Percentiles rank a stretch among this genome's conserved stretches.
These are phyloP conservation scores for Heliophila coronopifolia DNA, from an alignment of 441 rosid species.

Conservation along the genomic window DNA sequence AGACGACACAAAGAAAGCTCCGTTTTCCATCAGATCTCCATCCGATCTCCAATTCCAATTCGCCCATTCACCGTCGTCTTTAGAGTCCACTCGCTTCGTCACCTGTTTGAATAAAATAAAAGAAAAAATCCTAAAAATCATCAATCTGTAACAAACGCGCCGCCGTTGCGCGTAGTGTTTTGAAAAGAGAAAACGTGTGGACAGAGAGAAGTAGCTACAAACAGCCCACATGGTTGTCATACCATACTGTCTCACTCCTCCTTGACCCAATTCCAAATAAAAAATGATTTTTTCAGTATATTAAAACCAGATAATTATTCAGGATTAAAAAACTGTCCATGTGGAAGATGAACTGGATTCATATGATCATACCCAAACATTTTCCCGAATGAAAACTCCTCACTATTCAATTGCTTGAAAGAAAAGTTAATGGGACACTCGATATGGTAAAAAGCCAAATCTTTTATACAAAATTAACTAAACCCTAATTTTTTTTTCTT, in stretches of 20 bases:
- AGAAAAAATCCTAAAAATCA: too few relatives aligned
- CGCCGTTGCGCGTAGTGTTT: neutral
- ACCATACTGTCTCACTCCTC: constrained; percentile 25
- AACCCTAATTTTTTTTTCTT: too few relatives aligned
- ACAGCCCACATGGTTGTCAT: constrained; percentile 29
- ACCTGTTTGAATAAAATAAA: too few relatives aligned
- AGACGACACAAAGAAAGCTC: constrained; percentile 88
- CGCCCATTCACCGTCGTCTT: constrained; percentile 68
- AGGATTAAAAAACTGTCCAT: constrained; percentile 21
- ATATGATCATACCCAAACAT: neutral
- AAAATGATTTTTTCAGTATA: too few relatives aligned
- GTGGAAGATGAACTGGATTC: constrained; percentile 28
- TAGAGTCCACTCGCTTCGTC: constrained; percentile 88
- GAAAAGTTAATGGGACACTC: neutral
- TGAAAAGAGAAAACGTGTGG: constrained; percentile 2
- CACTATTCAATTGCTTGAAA: neutral
- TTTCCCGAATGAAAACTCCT: neutral
- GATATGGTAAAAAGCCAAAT: neutral
- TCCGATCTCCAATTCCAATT: constrained; percentile 93
- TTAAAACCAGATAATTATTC: constrained; percentile 8
- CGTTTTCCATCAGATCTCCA: constrained; percentile 79
- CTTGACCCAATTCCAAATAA: neutral
- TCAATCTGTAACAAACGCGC: too few relatives aligned
- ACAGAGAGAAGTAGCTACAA: constrained; percentile 13
- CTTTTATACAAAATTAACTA: neutral